These are phyloP conservation scores for Achlya hypogyna DNA, from an alignment of 352 stramenopile species.

Conservation along the genomic window DNA sequence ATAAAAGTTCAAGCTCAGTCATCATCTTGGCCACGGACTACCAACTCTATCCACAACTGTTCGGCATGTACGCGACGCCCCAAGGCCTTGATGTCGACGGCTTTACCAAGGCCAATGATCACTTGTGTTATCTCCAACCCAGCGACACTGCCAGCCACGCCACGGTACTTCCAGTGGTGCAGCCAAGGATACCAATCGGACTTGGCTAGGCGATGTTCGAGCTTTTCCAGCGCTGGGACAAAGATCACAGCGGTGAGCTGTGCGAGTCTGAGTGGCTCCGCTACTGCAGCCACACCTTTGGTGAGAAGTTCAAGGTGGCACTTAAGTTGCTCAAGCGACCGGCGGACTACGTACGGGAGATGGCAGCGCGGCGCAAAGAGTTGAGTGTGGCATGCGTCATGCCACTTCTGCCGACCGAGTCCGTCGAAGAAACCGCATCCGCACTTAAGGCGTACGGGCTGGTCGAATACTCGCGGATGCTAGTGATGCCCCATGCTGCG, in stretches of 20 bases:
- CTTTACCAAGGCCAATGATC: background rate
- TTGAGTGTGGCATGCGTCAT: background rate
- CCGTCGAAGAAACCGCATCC: background rate
- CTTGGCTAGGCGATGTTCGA: background rate
- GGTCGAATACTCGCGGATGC: background rate
- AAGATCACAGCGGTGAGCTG: background rate
- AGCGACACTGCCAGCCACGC: background rate
- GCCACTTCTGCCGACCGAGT: background rate
- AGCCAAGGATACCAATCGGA: background rate
- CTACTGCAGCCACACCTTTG: conserved; percentile 12
- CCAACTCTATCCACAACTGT: conserved; percentile 4
- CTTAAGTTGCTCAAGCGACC: conserved; percentile 3
- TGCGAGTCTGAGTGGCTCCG: conserved; percentile 6
- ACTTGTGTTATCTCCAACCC: background rate
- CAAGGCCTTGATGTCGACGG: background rate
- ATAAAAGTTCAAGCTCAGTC: background rate
- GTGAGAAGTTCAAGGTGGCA: conserved; percentile 12
- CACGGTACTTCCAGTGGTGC: background rate
- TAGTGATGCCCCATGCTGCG: conserved; percentile 8
- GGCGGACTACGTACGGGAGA: conserved; percentile 1
- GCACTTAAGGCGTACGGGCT: background rate
- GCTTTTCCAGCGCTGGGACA: conserved; percentile 1
- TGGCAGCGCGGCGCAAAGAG: background rate
- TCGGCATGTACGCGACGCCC: background rate
- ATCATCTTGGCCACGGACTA: conserved; percentile 5